Conservation (phyloP, 2,329 filamentous ascomycete genomes). For the Nemania serpens region DNA sequence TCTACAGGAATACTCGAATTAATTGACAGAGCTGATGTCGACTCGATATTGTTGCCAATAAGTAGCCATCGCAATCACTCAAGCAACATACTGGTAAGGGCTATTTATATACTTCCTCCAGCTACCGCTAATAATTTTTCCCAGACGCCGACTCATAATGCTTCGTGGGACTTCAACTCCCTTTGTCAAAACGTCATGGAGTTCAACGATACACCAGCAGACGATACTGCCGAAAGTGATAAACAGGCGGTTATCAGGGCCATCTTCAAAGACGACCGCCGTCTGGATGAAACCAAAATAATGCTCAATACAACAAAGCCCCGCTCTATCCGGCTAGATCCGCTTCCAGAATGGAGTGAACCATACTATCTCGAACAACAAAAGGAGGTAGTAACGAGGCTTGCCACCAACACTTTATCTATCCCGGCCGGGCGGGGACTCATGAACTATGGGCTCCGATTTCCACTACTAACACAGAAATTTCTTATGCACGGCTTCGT, state of each 20-base stretch:
- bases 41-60: slow-evolving; percentile 62
- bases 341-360: slow-evolving; percentile 79
- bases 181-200: slow-evolving; percentile 72
- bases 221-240: slow-evolving; percentile 83
- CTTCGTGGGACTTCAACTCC: slow-evolving; percentile 75
- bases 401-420: slow-evolving; percentile 86
- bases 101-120: neutral
- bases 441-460: slow-evolving; percentile 83
- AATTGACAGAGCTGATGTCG: slow-evolving; percentile 81
- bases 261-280: slow-evolving; percentile 89
- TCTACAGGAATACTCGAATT: slow-evolving; percentile 70
- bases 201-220: slow-evolving; percentile 63
- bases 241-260: slow-evolving; percentile 80
- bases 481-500: slow-evolving; percentile 90
- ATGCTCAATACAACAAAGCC: slow-evolving; percentile 85
- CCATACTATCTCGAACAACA: slow-evolving; percentile 89
- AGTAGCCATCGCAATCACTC: slow-evolving; percentile 43
- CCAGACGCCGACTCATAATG: slow-evolving; percentile 65
- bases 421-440: slow-evolving; percentile 86
- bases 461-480: slow-evolving; percentile 89
- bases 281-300: slow-evolving; percentile 82
- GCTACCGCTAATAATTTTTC: slow-evolving; percentile 29
- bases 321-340: slow-evolving; percentile 76
- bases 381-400: slow-evolving; percentile 83
- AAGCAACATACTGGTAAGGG: slow-evolving; percentile 51